These are phyloP conservation scores for Linnemannia hyalina DNA, from an alignment of 192 early-diverging fungal genomes.

Conservation along the genomic window DNA sequence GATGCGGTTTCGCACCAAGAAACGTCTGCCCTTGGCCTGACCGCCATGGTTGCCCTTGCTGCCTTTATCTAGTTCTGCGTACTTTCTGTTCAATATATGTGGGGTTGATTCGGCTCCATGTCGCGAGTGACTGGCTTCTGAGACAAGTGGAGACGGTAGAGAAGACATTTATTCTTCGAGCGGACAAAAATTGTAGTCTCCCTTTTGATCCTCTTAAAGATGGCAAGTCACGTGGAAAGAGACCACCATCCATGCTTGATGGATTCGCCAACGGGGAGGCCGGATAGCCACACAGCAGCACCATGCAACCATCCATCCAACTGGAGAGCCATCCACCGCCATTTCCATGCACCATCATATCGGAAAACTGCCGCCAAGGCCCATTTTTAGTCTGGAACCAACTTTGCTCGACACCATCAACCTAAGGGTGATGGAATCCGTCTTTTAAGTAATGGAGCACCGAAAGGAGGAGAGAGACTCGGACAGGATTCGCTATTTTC, in stretches of 20 bases:
- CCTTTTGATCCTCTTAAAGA: slow-evolving; percentile 53
- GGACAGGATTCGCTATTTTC: background rate
- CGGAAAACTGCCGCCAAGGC: background rate
- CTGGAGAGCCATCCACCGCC: background rate
- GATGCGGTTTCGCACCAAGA: background rate
- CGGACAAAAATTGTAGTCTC: slow-evolving; percentile 17
- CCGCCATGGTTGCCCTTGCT: background rate
- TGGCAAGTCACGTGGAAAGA: slow-evolving; percentile 41
- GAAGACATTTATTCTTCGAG: background rate
- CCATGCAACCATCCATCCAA: slow-evolving; percentile 3
- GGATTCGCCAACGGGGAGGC: background rate
- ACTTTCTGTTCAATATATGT: background rate
- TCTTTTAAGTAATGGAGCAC: no score
- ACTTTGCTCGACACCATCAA: background rate
- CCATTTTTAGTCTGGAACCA: no score
- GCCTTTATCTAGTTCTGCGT: background rate
- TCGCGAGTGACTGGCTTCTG: background rate
- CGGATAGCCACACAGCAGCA: background rate
- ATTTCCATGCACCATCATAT: background rate
- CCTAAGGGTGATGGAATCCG: background rate
- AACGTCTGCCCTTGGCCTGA: background rate
- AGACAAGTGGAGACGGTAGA: no score
- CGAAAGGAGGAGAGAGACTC: no score
- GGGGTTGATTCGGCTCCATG: background rate
- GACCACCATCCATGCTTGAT: background rate